These are phyloP conservation scores for Colletotrichum filicis DNA, from an alignment of 2,329 filamentous ascomycete species.

Conservation along the genomic window DNA sequence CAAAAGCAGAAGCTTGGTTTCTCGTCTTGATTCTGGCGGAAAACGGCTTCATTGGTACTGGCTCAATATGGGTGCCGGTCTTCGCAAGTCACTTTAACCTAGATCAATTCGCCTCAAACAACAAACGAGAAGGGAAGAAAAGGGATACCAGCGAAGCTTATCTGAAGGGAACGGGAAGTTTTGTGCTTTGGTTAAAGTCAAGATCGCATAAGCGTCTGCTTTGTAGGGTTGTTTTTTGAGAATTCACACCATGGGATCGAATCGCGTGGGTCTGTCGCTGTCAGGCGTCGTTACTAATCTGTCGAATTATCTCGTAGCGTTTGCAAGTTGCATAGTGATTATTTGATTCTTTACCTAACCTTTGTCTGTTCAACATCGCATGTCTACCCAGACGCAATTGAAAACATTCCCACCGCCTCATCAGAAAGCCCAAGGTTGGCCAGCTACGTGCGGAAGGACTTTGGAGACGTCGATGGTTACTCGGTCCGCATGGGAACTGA, in stretches of 20 bases:
- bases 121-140: not conserved
- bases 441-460: not conserved
- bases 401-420: too few relatives aligned
- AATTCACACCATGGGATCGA: not conserved
- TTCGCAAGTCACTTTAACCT: not conserved
- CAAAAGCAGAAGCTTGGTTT: conserved; percentile 83
- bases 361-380: not conserved
- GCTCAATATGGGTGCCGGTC: not conserved
- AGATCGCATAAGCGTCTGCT: not conserved
- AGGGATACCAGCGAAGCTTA: not conserved
- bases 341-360: not conserved
- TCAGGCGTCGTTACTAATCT: not conserved
- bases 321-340: not conserved
- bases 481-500: too few relatives aligned
- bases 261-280: not conserved
- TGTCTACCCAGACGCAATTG: not conserved
- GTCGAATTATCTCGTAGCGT: not conserved
- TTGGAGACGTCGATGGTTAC: too few relatives aligned
- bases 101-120: not conserved
- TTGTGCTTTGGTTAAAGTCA: not conserved
- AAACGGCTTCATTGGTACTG: not conserved
- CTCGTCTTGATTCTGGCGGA: not conserved
- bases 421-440: not conserved
- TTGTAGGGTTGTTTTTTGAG: not conserved
- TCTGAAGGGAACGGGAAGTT: not conserved